A percentile compares a stretch with the other conserved stretches of the same genome.
Evolutionary conservation across 176 grass and related monocot species (phyloP).

Genomic region (Zoysia pacifica): DNA sequence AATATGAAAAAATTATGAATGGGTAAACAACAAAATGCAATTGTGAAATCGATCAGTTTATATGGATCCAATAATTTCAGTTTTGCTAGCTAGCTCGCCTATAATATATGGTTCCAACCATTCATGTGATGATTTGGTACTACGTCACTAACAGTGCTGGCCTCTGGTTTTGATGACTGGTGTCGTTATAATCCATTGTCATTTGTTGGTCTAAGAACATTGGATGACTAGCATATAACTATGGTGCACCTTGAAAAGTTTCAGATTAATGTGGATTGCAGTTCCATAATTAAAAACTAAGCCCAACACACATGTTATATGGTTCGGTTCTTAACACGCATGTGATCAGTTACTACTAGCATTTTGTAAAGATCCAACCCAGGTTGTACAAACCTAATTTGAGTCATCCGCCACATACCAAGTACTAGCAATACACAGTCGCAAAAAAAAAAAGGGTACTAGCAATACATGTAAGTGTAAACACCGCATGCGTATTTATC

Average conservation of each 20-base stretch:
- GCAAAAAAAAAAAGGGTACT: too few species aligned
- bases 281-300: too few species aligned
- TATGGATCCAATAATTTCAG: neutral
- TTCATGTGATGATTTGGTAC: neutral
- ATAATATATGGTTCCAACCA: neutral
- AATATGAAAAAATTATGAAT: neutral
- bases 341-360: too few species aligned
- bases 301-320: too few species aligned
- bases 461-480: neutral
- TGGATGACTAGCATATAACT: neutral
- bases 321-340: too few species aligned
- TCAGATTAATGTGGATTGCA: neutral
- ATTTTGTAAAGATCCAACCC: too few species aligned
- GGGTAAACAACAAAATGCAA: neutral
- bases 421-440: neutral
- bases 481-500: constrained; percentile 5
- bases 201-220: neutral
- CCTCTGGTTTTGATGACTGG: neutral
- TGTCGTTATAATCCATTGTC: neutral
- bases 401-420: too few species aligned
- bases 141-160: neutral
- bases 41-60: neutral
- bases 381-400: too few species aligned
- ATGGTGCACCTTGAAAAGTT: neutral
- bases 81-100: neutral